Evolutionary conservation across 1,139 yeast genomes (phyloP).

Genomic region (Zygoascus meyerae): DNA sequence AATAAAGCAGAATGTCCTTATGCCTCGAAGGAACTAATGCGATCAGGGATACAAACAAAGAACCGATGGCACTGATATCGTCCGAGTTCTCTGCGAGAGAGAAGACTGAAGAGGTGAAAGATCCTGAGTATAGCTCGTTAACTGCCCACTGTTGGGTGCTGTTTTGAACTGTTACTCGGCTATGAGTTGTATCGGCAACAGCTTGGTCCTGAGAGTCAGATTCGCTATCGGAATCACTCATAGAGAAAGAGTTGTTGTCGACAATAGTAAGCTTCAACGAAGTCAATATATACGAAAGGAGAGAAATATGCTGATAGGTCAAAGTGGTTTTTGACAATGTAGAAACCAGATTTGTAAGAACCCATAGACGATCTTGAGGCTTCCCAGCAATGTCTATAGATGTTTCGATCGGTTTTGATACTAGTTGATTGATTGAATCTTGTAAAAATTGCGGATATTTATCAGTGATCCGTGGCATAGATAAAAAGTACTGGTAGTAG

Average conservation of each 20-base stretch:
- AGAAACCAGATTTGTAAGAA: conserved; percentile 4
- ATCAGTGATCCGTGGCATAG: neutral
- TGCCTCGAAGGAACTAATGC: conserved; percentile 23
- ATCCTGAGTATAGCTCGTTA: conserved; percentile 11
- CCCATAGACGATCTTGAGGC: neutral
- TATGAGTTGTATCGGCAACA: neutral
- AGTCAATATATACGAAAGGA: neutral
- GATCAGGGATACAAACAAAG: conserved; percentile 21
- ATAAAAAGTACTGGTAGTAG: conserved; percentile 4
- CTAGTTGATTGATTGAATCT: neutral
- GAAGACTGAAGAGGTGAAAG: conserved; percentile 13
- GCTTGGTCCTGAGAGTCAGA: conserved; percentile 1
- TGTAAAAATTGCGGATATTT: neutral
- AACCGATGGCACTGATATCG: conserved; percentile 16
- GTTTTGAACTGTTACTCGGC: neutral
- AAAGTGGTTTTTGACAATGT: neutral
- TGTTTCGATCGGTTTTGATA: neutral
- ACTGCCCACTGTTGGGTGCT: conserved; percentile 5
- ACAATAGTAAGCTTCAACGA: conserved; percentile 5
- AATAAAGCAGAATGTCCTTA: conserved; percentile 24
- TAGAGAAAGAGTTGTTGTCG: neutral
- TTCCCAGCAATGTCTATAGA: neutral
- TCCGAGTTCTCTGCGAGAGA: conserved; percentile 4
- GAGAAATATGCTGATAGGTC: neutral
- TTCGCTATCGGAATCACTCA: conserved; percentile 6